Percentiles rank a stretch among this genome's conserved stretches.
Evolutionary conservation across 768 basidiomycete species (phyloP).

Genomic region (Pilatotrama ljubarskyi): DNA sequence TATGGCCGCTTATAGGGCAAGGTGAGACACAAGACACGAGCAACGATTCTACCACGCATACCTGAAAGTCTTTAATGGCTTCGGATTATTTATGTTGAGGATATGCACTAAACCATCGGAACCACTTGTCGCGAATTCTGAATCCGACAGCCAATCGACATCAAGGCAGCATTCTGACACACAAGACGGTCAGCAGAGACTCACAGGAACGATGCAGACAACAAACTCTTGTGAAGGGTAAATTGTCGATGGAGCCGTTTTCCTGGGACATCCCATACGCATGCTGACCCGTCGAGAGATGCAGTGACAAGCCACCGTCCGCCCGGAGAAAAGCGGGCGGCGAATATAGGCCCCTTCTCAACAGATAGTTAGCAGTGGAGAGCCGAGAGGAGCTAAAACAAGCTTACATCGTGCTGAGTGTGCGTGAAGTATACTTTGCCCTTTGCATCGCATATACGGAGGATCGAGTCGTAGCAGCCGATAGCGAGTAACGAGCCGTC

Average conservation of each 20-base stretch:
- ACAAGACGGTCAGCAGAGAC: background rate
- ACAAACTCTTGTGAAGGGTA: constrained; percentile 61
- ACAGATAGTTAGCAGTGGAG: constrained; percentile 15
- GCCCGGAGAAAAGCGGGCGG: constrained; percentile 71
- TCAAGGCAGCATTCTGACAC: constrained; percentile 73
- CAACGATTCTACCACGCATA: constrained; percentile 26
- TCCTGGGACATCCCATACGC: constrained; percentile 74
- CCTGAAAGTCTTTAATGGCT: constrained; percentile 64
- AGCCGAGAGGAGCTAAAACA: background rate
- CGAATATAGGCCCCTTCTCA: constrained; percentile 78
- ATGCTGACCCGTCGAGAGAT: constrained; percentile 75
- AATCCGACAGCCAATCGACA: constrained; percentile 75
- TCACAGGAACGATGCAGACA: too few relatives aligned
- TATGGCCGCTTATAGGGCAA: constrained; percentile 56
- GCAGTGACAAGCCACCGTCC: constrained; percentile 75
- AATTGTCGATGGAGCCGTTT: constrained; percentile 65
- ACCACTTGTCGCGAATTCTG: constrained; percentile 71
- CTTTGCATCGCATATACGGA: constrained; percentile 63
- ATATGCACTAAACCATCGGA: constrained; percentile 67
- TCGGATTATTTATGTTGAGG: constrained; percentile 50
- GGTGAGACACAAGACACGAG: background rate
- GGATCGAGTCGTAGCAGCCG: constrained; percentile 72
- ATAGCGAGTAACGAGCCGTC: constrained; percentile 75
- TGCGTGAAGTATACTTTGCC: constrained; percentile 67
- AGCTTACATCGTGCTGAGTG: constrained; percentile 62